These are phyloP conservation scores for Stromatinia cepivora DNA, from an alignment of 2,329 filamentous ascomycete species.

Conservation along the genomic window DNA sequence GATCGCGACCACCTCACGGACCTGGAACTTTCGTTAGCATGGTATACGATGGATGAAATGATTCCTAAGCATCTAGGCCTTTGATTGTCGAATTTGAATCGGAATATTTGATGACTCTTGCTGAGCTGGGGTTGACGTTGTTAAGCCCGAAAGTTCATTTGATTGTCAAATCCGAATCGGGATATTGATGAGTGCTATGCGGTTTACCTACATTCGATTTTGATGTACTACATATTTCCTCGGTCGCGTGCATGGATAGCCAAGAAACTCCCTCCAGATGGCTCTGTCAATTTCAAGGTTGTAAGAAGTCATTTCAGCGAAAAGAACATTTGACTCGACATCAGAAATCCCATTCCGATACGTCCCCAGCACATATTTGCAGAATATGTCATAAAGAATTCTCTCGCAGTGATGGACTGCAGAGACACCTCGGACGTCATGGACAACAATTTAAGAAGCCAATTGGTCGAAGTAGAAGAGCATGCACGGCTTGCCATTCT, in stretches of 20 bases:
- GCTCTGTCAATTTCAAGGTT: slow-evolving; percentile 30
- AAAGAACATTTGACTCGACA: slow-evolving; percentile 38
- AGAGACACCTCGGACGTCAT: slow-evolving; percentile 35
- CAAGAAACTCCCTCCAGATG: slow-evolving; percentile 6
- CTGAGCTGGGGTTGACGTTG: too few species aligned
- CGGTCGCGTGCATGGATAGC: not conserved
- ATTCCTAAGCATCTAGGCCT: too few species aligned
- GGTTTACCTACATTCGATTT: not conserved
- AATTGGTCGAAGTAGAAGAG: slow-evolving; percentile 42
- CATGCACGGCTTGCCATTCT: slow-evolving; percentile 48
- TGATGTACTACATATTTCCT: too few species aligned
- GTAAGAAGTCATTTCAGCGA: slow-evolving; percentile 34
- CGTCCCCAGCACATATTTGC: slow-evolving; percentile 26
- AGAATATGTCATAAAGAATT: slow-evolving; percentile 34
- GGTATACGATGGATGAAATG: not conserved
- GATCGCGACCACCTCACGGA: not conserved
- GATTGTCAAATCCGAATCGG: not conserved
- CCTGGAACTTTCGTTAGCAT: not conserved
- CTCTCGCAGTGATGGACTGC: slow-evolving; percentile 37
- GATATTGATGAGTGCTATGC: not conserved
- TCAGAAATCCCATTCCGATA: slow-evolving; percentile 31
- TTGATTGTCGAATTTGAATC: not conserved
- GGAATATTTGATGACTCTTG: not conserved
- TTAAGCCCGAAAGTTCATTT: too few species aligned
- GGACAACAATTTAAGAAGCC: slow-evolving; percentile 33